These are phyloP conservation scores for Alloteropsis semialata DNA, from an alignment of 176 grass and related monocot genomes.

Conservation along the genomic window DNA sequence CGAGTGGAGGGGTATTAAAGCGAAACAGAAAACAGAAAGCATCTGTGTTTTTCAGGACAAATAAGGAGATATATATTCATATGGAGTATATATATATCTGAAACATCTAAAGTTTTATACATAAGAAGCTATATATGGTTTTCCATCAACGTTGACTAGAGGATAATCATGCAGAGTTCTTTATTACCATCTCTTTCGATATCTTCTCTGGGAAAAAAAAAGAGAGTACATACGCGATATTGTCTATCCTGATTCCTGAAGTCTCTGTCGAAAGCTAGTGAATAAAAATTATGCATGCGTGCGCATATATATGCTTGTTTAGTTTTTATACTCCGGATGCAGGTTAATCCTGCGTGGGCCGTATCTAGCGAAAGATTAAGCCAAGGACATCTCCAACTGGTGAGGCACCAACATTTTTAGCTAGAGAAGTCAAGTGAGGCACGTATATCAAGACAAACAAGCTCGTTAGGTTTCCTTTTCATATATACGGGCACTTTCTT, in stretches of 20 bases:
- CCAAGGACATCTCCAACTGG: background rate
- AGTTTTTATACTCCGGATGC: background rate
- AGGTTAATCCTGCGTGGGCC: background rate
- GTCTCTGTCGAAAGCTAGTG: background rate
- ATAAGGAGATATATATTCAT: too few relatives aligned
- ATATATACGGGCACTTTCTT: too few relatives aligned
- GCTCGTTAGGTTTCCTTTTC: background rate
- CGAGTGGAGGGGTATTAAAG: too few relatives aligned
- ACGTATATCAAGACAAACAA: background rate
- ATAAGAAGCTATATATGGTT: background rate
- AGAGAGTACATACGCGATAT: background rate
- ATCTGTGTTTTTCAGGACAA: too few relatives aligned
- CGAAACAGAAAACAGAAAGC: too few relatives aligned
- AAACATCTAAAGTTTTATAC: background rate
- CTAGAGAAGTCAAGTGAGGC: background rate
- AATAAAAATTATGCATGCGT: background rate
- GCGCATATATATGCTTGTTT: background rate
- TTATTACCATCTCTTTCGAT: background rate
- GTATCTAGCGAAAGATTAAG: background rate
- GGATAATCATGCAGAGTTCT: background rate
- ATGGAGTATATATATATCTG: too few relatives aligned
- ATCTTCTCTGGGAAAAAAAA: background rate
- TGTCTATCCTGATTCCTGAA: background rate
- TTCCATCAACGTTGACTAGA: background rate
- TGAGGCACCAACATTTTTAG: background rate